A percentile compares a stretch with the other conserved stretches of the same genome.
Conservation (phyloP, 306 rosid genomes). For the Vigna angularis region DNA sequence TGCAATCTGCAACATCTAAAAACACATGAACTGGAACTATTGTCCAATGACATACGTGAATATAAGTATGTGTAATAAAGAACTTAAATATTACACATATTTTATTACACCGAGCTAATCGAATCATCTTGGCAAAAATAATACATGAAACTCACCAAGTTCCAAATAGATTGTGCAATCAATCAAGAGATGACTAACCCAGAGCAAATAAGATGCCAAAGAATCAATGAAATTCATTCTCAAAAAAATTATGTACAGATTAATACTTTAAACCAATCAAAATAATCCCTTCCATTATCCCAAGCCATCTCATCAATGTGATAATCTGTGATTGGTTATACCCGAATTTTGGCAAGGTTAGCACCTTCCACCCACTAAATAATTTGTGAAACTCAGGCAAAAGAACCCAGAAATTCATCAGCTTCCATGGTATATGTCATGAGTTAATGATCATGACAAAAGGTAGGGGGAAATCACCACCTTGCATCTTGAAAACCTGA, state of each 20-base stretch:
- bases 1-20: constrained; percentile 17
- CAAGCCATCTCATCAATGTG: constrained; percentile 43
- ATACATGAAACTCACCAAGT: constrained; percentile 6
- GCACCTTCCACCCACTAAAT: constrained; percentile 14
- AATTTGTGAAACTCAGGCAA: constrained; percentile 35
- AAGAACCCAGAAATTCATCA: constrained; percentile 28
- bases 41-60: constrained; percentile 2
- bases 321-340: constrained; percentile 15
- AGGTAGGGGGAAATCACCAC: constrained; percentile 19
- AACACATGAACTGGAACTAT: neutral
- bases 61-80: neutral
- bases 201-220: constrained; percentile 30
- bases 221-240: constrained; percentile 34
- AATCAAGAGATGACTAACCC: constrained; percentile 18
- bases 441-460: constrained; percentile 22
- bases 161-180: constrained; percentile 13
- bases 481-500: constrained; percentile 37
- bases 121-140: constrained; percentile 26
- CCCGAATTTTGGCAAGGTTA: constrained; percentile 29
- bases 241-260: constrained; percentile 44
- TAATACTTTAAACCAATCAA: constrained; percentile 38
- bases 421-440: constrained; percentile 29
- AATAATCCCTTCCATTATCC: constrained; percentile 32
- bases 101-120: constrained; percentile 27
- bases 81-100: constrained; percentile 9